Base-by-base conservation (phyloP, 441 rosid genomes). In the Corymbia citriodora region DNA sequence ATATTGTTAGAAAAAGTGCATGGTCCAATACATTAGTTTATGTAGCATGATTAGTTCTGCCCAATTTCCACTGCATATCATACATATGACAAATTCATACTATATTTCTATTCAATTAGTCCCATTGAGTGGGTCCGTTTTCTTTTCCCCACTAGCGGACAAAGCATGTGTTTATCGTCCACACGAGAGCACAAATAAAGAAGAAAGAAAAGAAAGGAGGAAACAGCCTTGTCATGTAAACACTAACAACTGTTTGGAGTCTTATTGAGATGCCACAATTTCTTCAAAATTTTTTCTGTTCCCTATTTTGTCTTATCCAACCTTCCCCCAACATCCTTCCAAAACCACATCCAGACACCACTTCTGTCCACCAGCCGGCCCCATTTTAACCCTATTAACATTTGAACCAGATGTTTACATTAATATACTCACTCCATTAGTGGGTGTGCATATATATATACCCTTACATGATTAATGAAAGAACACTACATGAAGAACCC, bases 291-390 rank as follows among this genome's bases (percentile, higher is more conserved):
- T 52, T n/a, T 52, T 52, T 88, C 53, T 88, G 87, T 87, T 90
- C 91, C 74, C 72, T 91, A 70, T 88, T 90, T 92, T 93, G 94
- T 94, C 93, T 86, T 36, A 70, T 90, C 88, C 40, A 63, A 68
- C 87, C 82, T 40, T 82, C 87, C 15, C 65, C 65, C 72, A 55
- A 53, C 31, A 57, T 85, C 89, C 87, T 31, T 86, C 92, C 93
- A 90, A 92, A 94, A 79, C 74, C 92, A 90, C 90, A 65, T 74
- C 10, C 54, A 45, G 91, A 88, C 94, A 90, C 25, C 90, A 55
- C 70, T 45, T 88, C 87, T 63, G 90, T 90, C 90, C 94, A 90
- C 89, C 85, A 57, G 90, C 92, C 91, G 59, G 91, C 90, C 89
- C 33, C 85, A 2, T 81, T 25, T 79, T 48, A 14, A 79, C 52